Base-by-base conservation (phyloP, 768 basidiomycete species). In the Agrocybe chaxingu region DNA sequence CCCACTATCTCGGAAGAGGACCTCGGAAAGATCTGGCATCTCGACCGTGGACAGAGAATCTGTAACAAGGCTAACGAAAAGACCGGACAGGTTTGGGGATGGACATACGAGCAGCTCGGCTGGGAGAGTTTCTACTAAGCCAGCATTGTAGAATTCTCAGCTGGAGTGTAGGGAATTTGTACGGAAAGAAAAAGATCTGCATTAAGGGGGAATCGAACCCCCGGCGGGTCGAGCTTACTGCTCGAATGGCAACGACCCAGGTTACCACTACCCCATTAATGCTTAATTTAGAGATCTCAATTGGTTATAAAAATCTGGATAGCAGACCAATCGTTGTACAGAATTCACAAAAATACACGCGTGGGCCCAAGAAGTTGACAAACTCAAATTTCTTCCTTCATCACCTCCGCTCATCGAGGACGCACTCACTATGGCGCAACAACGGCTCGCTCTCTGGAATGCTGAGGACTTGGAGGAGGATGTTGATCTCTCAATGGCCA, bases 151-250 rank as follows among this genome's bases (percentile, higher is more conserved):
- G 10, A 19, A 10, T 10, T 12, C 47, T 4, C 39, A 19, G 2
- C 37, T 16, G 16, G 16, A 39, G 31, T 39, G 47, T 39, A n/a
- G n/a, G 16, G 36, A 16, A 7, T 16, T 16, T 16, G 16, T 16
- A 16, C 16, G 36, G 36, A 45, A 36, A 43, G 39, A 47, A 44
- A 44, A 49, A 53, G 42, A 43, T 45, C 33, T 85, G 84, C 84
- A 85, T 85, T 84, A 85, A 85, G 83, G 54, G 85, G 84, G 85
- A 86, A 87, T 87, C 82, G 84, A 87, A 87, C 85, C 83, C 84
- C 83, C 85, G 85, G 85, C 85, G 85, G 85, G 82, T 86, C 85
- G 83, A 81, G 55, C 54, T 61, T 56, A 18, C 7, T 31, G 36
- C 43, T 46, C 41, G 39, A 13, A 46, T 34, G 32, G 18, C 11